phyloP scores from a whole-genome alignment of 371 early-diverging fungal genomes.

The Quaeritorhiza haematococci region DNA sequence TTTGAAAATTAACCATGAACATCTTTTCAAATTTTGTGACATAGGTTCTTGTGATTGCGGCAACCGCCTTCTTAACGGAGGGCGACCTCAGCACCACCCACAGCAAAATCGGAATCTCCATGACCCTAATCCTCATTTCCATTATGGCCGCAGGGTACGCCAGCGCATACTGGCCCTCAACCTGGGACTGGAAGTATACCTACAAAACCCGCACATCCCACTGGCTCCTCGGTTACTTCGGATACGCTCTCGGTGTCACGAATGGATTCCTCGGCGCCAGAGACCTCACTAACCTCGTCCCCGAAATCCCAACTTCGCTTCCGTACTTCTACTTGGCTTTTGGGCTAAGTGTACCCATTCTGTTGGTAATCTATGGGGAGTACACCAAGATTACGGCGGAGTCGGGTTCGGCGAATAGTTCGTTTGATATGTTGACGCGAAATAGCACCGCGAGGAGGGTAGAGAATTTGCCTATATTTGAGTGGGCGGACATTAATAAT shows the following conservation, averaged over 20 bases:
- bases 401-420: no score
- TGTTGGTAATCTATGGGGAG: neutral
- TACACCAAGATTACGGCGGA: neutral
- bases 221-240: neutral
- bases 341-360: neutral
- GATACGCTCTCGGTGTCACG: neutral
- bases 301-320: no score
- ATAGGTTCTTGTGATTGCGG: neutral
- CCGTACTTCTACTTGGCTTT: neutral
- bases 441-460: neutral
- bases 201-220: neutral
- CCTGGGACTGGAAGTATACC: neutral
- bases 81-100: neutral
- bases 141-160: neutral
- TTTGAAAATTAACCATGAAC: no score
- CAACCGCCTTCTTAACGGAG: neutral
- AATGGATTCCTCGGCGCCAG: neutral
- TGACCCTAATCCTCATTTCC: neutral
- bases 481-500: constrained; percentile 31
- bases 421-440: neutral
- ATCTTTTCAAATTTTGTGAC: neutral
- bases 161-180: neutral
- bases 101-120: neutral
- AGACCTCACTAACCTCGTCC: neutral
- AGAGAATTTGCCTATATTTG: constrained; percentile 20